phyloP scores from a whole-genome alignment of 331 rosid genomes.

The Acacia pycnantha region DNA sequence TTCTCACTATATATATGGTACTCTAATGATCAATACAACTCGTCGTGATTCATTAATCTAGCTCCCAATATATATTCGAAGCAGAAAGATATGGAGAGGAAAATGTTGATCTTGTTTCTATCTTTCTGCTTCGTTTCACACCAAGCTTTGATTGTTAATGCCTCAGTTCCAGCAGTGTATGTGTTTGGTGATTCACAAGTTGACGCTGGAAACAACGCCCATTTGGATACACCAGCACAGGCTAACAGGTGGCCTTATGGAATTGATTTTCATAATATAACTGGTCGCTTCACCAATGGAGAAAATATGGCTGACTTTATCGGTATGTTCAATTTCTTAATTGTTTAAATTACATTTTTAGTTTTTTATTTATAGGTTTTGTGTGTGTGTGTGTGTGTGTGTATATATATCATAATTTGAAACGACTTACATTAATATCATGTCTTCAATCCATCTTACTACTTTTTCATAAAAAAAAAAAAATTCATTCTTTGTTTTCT shows the following conservation, averaged over 20 bases:
- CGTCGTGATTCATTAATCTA: background rate
- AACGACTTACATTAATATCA: no score
- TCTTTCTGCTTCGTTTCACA: background rate
- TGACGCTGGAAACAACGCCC: background rate
- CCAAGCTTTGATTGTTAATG: background rate
- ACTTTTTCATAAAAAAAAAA: no score
- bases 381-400: no score
- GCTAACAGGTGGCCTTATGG: background rate
- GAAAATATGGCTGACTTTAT: background rate
- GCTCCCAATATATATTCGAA: background rate
- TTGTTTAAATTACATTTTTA: background rate
- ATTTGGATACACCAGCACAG: background rate
- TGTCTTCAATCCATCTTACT: no score
- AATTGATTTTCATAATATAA: background rate
- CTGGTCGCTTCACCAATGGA: background rate
- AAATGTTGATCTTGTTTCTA: background rate
- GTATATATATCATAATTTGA: no score
- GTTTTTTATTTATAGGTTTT: no score
- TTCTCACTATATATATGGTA: background rate
- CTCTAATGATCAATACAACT: background rate
- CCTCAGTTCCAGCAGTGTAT: background rate
- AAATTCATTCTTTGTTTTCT: no score
- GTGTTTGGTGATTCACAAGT: background rate
- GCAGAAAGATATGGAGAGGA: background rate
- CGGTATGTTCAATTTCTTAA: background rate